Base-by-base conservation (phyloP, 2,329 filamentous ascomycete species). In the Hymenoscyphus fructigenus region DNA sequence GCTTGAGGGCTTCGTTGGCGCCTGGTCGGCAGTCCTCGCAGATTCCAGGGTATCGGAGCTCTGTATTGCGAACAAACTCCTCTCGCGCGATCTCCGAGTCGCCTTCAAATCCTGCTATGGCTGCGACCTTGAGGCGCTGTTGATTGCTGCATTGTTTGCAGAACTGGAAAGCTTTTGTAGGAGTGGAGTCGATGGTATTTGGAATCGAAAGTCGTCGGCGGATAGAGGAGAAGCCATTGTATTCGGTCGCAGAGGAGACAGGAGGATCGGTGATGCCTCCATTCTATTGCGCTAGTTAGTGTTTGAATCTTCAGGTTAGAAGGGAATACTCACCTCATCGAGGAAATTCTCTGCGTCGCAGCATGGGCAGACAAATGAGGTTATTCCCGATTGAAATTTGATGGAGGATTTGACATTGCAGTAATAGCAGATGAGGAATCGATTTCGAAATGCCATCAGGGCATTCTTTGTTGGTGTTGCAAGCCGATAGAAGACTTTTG, bases 21-120 rank as follows among this genome's bases (percentile, higher is more conserved):
- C 82, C 86, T 5, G 88, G 90, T 68, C 91, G 90, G 77, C 95
- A 99, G 57, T 86, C 82, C 67, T 84, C 84, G 79, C 95, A 99
- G 65, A 97, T 89, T 74, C 95, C 92, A 0, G 95, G 95, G 74
- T 97, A 98, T 59, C 90, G 85, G 72, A 53, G 20, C 23, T 53
- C 47, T 23, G 47, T 53, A 10, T 53, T 53, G 47, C 47, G 47
- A 26, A 53, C 20, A 23, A 53, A 53, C 47, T 53, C 47, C 20
- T 53, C 9, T 53, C 47, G 47, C 20, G 47, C 47, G 10, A 23
- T 23, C 20, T 53, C 47, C 20, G 47, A 53, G 47, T 10, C 23
- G 47, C 47, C 47, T 14, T 53, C 47, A 23, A 53, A 53, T 5
- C 47, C 47, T 23, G 47, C 47, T 23, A 53, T 26, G n/a, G 47